A percentile compares a stretch with the other conserved stretches of the same genome.
These are phyloP conservation scores for Globisporangium echinulatum DNA, from an alignment of 352 stramenopile genomes.

Conservation along the genomic window DNA sequence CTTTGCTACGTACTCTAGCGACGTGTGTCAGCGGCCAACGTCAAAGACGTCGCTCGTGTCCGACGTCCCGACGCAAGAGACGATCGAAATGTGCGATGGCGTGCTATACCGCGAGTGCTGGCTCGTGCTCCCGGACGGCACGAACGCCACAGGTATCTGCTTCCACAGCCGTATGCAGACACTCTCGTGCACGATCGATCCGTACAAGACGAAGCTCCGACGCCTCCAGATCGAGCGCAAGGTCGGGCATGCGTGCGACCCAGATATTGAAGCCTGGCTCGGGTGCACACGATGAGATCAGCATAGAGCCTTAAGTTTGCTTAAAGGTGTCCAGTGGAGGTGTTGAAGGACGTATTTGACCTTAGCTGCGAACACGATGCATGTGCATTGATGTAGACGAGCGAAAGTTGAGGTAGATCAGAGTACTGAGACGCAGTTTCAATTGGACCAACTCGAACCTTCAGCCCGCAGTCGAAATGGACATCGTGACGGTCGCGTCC, in stretches of 20 bases:
- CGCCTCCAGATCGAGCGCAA: slow-evolving; percentile 6
- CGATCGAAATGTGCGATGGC: slow-evolving; percentile 22
- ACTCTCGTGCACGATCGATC: slow-evolving; percentile 23
- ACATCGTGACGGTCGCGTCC: too few relatives aligned
- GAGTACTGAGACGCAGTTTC: too few relatives aligned
- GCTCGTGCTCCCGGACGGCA: neutral
- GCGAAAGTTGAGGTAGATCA: too few relatives aligned
- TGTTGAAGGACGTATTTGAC: too few relatives aligned
- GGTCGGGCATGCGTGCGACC: slow-evolving; percentile 1
- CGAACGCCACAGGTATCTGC: slow-evolving; percentile 19
- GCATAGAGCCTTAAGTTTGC: too few relatives aligned
- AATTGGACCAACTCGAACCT: too few relatives aligned
- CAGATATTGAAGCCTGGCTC: slow-evolving; percentile 6
- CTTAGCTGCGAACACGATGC: too few relatives aligned
- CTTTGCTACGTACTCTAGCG: slow-evolving; percentile 7
- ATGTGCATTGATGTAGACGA: too few relatives aligned
- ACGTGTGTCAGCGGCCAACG: slow-evolving; percentile 13
- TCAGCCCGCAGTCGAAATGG: too few relatives aligned
- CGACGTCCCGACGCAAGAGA: slow-evolving; percentile 15
- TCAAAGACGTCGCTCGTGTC: slow-evolving; percentile 3
- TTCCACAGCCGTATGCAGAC: slow-evolving; percentile 30
- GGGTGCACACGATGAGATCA: neutral
- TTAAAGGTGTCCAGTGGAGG: too few relatives aligned
- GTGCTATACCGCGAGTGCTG: slow-evolving; percentile 20
- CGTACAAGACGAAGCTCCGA: slow-evolving; percentile 20